Conservation (phyloP, 129 eudicot species). For the Ambrosia trifida region DNA sequence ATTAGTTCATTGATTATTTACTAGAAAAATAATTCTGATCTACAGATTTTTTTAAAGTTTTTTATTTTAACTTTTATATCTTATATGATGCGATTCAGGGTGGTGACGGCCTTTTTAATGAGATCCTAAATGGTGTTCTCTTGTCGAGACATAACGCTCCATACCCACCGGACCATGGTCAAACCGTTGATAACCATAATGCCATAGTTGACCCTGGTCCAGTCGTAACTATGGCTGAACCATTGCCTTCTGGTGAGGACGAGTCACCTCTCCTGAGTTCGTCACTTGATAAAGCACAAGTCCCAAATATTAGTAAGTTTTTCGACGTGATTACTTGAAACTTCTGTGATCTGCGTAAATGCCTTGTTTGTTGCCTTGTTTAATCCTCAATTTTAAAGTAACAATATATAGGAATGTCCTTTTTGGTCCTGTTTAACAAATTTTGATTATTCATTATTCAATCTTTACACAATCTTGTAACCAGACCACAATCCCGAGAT, state of each 20-base stretch:
- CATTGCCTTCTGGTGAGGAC: conserved; percentile 46
- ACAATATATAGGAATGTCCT: too few species aligned
- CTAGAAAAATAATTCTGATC: neutral
- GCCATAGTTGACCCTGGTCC: conserved; percentile 31
- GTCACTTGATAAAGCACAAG: conserved; percentile 37
- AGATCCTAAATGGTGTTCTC: conserved; percentile 79
- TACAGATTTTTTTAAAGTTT: neutral
- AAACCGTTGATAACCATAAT: conserved; percentile 35
- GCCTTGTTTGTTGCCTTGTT: too few species aligned
- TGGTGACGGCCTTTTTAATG: conserved; percentile 89
- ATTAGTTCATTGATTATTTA: neutral
- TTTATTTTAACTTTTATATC: neutral
- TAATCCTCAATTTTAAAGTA: too few species aligned
- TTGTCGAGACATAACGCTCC: conserved; percentile 79
- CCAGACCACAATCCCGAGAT: conserved; percentile 46
- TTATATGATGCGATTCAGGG: conserved; percentile 51
- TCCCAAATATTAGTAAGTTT: conserved; percentile 50
- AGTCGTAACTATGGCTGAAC: conserved; percentile 34
- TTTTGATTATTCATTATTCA: too few species aligned
- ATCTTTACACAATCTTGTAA: conserved; percentile 9
- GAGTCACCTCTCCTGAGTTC: conserved; percentile 59
- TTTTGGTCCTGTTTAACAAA: too few species aligned
- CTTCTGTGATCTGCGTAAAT: too few species aligned
- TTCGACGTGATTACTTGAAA: neutral
- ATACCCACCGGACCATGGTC: conserved; percentile 49